A percentile compares a stretch with the other conserved stretches of the same genome.
Conservation (phyloP, 2,329 filamentous ascomycete species). For the Cercospora canescens region DNA sequence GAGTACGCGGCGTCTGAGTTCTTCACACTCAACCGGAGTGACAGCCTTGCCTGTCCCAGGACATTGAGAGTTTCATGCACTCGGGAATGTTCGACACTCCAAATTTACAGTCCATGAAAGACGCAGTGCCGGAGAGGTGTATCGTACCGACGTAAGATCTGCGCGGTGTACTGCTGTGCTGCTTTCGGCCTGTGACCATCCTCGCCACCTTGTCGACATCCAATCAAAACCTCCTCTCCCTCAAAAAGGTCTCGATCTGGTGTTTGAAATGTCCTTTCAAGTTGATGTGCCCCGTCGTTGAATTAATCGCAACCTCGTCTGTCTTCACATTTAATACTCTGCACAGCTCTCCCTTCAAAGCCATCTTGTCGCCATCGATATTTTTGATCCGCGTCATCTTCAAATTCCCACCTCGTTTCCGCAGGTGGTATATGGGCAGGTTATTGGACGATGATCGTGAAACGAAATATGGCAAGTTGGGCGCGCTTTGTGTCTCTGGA, state of each 20-base stretch:
- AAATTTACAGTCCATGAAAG: no score
- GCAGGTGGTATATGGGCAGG: conserved; percentile 73
- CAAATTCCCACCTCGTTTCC: conserved; percentile 74
- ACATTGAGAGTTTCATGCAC: no score
- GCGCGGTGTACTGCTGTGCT: no score
- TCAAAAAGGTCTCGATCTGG: conserved; percentile 37
- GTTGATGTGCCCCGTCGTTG: conserved; percentile 70
- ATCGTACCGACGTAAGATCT: no score
- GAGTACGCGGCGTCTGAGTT: no score
- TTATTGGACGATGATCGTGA: conserved; percentile 69
- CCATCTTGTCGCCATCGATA: conserved; percentile 69
- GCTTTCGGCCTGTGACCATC: background rate
- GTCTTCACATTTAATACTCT: conserved; percentile 49
- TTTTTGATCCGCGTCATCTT: conserved; percentile 75
- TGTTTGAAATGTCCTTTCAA: conserved; percentile 54
- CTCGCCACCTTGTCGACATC: background rate
- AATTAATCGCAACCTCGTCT: conserved; percentile 58
- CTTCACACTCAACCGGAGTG: no score
- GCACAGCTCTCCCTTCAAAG: conserved; percentile 64
- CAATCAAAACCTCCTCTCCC: conserved; percentile 37
- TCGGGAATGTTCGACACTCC: no score
- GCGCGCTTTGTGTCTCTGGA: conserved; percentile 37
- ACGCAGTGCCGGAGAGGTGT: no score
- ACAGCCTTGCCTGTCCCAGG: no score
- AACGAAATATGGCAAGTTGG: conserved; percentile 67